These are phyloP conservation scores for Tinospora cordifolia DNA, from an alignment of 164 flowering plant genomes.

Conservation along the genomic window DNA sequence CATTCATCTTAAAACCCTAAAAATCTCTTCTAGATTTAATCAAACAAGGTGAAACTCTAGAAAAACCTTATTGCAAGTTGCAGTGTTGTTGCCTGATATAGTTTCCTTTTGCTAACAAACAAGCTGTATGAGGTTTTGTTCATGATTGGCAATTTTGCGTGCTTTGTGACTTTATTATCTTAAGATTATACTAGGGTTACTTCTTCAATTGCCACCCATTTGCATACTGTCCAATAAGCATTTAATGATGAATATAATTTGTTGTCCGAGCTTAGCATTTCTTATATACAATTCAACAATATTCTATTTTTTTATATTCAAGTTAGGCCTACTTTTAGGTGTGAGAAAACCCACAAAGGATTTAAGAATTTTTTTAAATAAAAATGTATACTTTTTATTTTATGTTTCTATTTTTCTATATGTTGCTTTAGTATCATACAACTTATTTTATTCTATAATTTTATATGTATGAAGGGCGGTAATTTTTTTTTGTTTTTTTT, in stretches of 20 bases:
- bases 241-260: conserved; percentile 15
- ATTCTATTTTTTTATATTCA: neutral
- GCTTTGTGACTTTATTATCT: conserved; percentile 2
- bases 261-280: conserved; percentile 11
- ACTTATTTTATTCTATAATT: neutral
- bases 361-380: neutral
- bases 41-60: neutral
- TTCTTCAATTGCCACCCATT: conserved; percentile 4
- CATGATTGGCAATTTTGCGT: conserved; percentile 18
- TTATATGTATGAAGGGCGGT: neutral
- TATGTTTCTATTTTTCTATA: neutral
- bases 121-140: conserved; percentile 18
- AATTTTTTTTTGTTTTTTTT: neutral
- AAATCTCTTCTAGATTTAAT: conserved; percentile 7
- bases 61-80: too few relatives aligned
- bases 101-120: neutral
- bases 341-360: conserved; percentile 1
- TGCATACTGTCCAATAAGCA: conserved; percentile 11
- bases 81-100: neutral
- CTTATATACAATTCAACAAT: neutral
- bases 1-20: neutral
- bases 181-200: conserved; percentile 10
- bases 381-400: too few relatives aligned
- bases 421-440: neutral
- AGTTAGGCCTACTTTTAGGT: conserved; percentile 4